phyloP scores from a whole-genome alignment of 768 basidiomycete species.

The Kwoniella bestiolae region DNA sequence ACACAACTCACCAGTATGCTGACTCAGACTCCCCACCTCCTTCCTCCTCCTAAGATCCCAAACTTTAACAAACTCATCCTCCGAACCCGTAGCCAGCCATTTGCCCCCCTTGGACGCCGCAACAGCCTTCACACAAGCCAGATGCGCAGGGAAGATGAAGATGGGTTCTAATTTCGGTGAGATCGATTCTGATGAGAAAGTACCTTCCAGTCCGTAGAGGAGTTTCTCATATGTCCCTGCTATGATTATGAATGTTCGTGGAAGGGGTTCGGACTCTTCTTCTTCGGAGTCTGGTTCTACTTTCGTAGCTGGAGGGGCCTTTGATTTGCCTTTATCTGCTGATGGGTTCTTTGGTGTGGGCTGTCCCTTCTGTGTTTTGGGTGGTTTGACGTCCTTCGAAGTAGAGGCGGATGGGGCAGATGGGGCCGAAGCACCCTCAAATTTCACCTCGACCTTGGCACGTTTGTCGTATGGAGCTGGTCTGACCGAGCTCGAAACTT shows the following conservation, averaged over 20 bases:
- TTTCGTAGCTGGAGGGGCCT: conserved; percentile 8
- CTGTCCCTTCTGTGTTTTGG: background rate
- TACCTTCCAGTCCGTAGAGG: conserved; percentile 83
- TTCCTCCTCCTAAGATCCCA: conserved; percentile 92
- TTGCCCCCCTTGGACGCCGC: conserved; percentile 91
- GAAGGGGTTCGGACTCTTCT: conserved; percentile 12
- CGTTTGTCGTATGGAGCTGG: conserved; percentile 42
- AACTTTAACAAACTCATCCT: conserved; percentile 95
- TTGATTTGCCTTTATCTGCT: conserved; percentile 40
- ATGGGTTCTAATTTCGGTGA: conserved; percentile 64
- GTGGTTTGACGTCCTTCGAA: background rate
- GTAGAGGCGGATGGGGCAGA: background rate
- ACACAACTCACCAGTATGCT: conserved; percentile 76
- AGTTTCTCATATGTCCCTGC: conserved; percentile 96
- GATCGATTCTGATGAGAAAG: conserved; percentile 52
- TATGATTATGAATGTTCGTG: conserved; percentile 76
- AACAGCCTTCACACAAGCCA: conserved; percentile 87
- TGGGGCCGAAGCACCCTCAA: conserved; percentile 23
- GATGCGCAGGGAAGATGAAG: conserved; percentile 96
- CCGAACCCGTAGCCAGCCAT: conserved; percentile 92
- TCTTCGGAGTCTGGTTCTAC: background rate
- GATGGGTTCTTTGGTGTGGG: background rate
- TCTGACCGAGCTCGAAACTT: conserved; percentile 9
- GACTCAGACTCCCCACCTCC: conserved; percentile 92
- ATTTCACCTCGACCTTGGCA: conserved; percentile 44